Evolutionary conservation across 2,329 filamentous ascomycete species (phyloP).

Genomic region (Penicillium sp.): DNA sequence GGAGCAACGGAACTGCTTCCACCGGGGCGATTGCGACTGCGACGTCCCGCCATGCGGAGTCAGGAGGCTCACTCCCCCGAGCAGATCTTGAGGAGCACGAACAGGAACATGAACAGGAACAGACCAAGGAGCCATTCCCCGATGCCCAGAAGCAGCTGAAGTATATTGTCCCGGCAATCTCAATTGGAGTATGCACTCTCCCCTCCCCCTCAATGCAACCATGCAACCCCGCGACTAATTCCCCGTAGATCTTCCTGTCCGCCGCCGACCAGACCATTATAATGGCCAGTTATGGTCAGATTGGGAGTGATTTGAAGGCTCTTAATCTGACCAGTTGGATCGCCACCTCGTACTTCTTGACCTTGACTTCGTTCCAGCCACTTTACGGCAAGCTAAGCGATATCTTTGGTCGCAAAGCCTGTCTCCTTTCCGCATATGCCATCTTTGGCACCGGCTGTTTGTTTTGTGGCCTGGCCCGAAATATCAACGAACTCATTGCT

Average conservation of each 20-base stretch:
- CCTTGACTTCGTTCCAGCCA: slow-evolving; percentile 75
- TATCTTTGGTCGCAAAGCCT: slow-evolving; percentile 59
- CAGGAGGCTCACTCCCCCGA: slow-evolving; percentile 17
- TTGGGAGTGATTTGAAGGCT: slow-evolving; percentile 75
- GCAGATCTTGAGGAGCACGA: no score
- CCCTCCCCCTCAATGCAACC: no score
- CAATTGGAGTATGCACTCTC: slow-evolving; percentile 59
- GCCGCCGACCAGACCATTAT: slow-evolving; percentile 78
- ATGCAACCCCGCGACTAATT: slow-evolving; percentile 22
- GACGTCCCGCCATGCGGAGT: slow-evolving; percentile 29
- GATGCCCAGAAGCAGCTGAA: slow-evolving; percentile 57
- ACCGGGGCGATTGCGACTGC: slow-evolving; percentile 29
- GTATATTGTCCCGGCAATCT: slow-evolving; percentile 65
- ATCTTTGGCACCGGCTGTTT: slow-evolving; percentile 56
- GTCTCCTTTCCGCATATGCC: slow-evolving; percentile 56
- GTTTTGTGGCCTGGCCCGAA: slow-evolving; percentile 62
- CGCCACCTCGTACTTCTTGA: slow-evolving; percentile 71
- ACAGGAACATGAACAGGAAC: slow-evolving; percentile 17
- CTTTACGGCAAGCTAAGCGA: slow-evolving; percentile 63
- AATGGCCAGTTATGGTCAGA: slow-evolving; percentile 76
- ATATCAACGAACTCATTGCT: slow-evolving; percentile 68
- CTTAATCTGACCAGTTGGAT: slow-evolving; percentile 78
- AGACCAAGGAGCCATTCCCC: slow-evolving; percentile 39
- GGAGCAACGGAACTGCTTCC: slow-evolving; percentile 29
- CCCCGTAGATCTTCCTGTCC: slow-evolving; percentile 68